These are phyloP conservation scores for Apium graveolens DNA, from an alignment of 129 eudicot genomes.

Conservation along the genomic window DNA sequence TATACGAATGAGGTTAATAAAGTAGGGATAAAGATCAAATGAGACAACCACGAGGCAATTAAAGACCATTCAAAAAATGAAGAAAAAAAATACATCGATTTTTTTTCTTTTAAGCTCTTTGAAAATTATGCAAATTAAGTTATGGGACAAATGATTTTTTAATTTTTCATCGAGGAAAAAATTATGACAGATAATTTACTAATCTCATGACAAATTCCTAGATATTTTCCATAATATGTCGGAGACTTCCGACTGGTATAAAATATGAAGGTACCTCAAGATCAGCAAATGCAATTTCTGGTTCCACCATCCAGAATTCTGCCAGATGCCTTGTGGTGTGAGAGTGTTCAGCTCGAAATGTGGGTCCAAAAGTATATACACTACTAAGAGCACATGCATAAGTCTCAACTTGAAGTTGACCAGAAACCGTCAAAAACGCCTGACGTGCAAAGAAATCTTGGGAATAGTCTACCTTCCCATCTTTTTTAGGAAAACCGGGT, in stretches of 20 bases:
- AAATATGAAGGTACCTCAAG: constrained; percentile 42
- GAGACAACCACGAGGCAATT: too few relatives aligned
- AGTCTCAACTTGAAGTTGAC: constrained; percentile 94
- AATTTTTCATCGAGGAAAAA: too few relatives aligned
- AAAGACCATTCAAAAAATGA: too few relatives aligned
- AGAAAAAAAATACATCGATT: too few relatives aligned
- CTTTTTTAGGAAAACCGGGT: constrained; percentile 71
- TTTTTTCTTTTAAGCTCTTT: too few relatives aligned
- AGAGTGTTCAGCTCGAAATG: constrained; percentile 92
- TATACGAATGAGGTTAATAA: background rate
- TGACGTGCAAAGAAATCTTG: constrained; percentile 85
- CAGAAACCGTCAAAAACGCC: constrained; percentile 86
- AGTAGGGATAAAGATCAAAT: too few relatives aligned
- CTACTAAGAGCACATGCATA: constrained; percentile 83
- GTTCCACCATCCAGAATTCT: constrained; percentile 98
- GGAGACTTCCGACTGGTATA: background rate
- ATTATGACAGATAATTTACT: too few relatives aligned
- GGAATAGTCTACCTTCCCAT: constrained; percentile 75
- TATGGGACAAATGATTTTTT: too few relatives aligned
- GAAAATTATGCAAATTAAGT: too few relatives aligned
- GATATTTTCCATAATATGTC: background rate
- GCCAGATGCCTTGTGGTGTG: constrained; percentile 94
- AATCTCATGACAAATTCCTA: background rate
- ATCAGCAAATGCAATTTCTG: constrained; percentile 95
- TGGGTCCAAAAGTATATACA: constrained; percentile 96